Conservation (phyloP, 2,329 filamentous ascomycete species). For the Lachnellula arida region DNA sequence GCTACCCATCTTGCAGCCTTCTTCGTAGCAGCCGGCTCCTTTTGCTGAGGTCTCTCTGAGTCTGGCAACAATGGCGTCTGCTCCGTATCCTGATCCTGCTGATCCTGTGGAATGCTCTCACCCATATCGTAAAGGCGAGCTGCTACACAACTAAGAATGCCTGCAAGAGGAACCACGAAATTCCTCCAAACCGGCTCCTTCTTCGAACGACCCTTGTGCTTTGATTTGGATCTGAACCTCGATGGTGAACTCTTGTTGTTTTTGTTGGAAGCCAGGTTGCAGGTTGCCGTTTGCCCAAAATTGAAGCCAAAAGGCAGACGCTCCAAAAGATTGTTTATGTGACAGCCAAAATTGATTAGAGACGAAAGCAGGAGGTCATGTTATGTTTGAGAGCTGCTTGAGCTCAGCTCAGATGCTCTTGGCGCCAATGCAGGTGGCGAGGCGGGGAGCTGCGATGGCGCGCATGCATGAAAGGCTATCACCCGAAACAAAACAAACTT, state of each 20-base stretch:
- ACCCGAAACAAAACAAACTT: neutral
- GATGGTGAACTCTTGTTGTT: constrained; percentile 2
- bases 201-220: neutral
- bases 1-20: constrained; percentile 16
- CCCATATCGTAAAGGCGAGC: constrained; percentile 25
- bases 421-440: neutral
- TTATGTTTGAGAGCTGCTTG: neutral
- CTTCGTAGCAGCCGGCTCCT: constrained; percentile 5
- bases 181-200: constrained; percentile 9
- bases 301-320: constrained; percentile 4
- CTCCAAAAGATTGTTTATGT: neutral
- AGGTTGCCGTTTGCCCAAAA: constrained; percentile 1
- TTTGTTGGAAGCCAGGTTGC: constrained; percentile 10
- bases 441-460: neutral
- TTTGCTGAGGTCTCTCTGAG: constrained; percentile 1
- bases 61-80: constrained; percentile 21
- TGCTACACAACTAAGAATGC: constrained; percentile 15
- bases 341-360: neutral
- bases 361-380: neutral
- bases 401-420: neutral
- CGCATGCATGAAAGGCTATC: neutral
- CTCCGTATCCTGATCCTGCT: constrained; percentile 12
- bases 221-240: neutral
- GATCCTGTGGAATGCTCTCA: constrained; percentile 4
- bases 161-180: constrained; percentile 21